These are phyloP conservation scores for Voacanga thouarsii DNA, from an alignment of 257 asterid genomes.

Conservation along the genomic window DNA sequence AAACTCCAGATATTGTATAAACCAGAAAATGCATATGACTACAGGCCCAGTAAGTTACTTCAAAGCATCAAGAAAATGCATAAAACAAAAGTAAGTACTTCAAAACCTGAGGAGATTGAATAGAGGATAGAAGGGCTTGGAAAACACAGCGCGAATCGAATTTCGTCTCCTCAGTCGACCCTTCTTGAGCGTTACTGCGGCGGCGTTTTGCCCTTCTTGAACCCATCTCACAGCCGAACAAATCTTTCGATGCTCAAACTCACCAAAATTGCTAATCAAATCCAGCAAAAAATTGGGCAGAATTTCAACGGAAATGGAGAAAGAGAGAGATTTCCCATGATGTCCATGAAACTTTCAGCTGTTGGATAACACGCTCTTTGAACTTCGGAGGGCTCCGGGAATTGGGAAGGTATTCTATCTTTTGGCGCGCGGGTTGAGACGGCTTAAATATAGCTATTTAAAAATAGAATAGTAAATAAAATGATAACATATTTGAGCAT, in stretches of 20 bases:
- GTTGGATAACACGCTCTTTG: too few relatives aligned
- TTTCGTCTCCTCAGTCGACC: neutral
- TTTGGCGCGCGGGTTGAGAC: too few relatives aligned
- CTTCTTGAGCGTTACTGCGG: neutral
- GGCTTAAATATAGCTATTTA: too few relatives aligned
- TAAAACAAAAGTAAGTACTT: neutral
- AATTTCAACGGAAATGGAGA: neutral
- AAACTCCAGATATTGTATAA: neutral
- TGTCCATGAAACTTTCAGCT: too few relatives aligned
- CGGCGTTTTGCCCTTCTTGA: conserved; percentile 6
- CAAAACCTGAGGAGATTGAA: conserved; percentile 19
- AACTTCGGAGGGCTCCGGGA: too few relatives aligned
- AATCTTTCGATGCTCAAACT: neutral
- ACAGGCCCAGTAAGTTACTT: neutral
- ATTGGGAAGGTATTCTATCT: too few relatives aligned
- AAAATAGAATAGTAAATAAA: too few relatives aligned
- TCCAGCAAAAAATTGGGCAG: neutral
- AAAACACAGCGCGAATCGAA: neutral
- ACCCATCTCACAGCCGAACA: conserved; percentile 9
- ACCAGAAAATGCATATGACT: neutral
- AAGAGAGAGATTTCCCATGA: neutral
- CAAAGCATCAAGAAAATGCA: neutral
- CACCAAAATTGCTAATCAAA: neutral
- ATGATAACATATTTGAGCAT: too few relatives aligned
- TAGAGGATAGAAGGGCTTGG: conserved; percentile 2